Evolutionary conservation across 768 basidiomycete species (phyloP).

Genomic region (Leccinellum albellum): DNA sequence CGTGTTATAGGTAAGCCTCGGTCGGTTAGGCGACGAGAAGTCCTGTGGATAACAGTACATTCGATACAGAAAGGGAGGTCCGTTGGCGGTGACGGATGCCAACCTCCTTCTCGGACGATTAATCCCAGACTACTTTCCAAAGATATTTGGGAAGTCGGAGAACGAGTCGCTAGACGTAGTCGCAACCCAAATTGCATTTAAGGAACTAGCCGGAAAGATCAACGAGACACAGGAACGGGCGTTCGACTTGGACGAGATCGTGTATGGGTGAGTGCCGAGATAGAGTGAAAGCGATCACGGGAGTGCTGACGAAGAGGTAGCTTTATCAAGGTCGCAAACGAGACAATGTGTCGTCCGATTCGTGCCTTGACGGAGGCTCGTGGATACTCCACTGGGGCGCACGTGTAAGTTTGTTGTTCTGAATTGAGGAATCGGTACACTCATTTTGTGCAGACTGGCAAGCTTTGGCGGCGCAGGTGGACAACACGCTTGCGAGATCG

Average conservation of each 20-base stretch:
- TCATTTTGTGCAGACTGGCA: conserved; percentile 50
- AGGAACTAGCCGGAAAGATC: conserved; percentile 63
- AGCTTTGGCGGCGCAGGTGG: conserved; percentile 90
- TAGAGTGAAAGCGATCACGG: too few species aligned
- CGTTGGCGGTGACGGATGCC: conserved; percentile 88
- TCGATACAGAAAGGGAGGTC: conserved; percentile 74
- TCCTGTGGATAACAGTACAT: background rate
- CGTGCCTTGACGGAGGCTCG: conserved; percentile 87
- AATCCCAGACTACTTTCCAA: conserved; percentile 88
- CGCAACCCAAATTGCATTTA: conserved; percentile 66
- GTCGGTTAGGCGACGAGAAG: background rate
- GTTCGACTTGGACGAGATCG: conserved; percentile 75
- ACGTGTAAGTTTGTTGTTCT: conserved; percentile 42
- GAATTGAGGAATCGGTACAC: background rate
- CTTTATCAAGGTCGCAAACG: conserved; percentile 94
- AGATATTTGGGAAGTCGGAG: conserved; percentile 89
- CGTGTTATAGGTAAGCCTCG: conserved; percentile 69
- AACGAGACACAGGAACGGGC: conserved; percentile 59
- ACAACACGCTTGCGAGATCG: conserved; percentile 93
- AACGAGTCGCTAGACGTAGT: conserved; percentile 78
- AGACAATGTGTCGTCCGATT: conserved; percentile 94
- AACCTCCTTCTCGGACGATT: conserved; percentile 88
- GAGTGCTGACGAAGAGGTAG: conserved; percentile 34
- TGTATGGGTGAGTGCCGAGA: conserved; percentile 63
- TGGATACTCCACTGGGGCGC: conserved; percentile 77